Evolutionary conservation across 331 rosid genomes (phyloP), one percentile per base, ranked within the genome.

Genomic region (Pyracantha coccinea): DNA sequence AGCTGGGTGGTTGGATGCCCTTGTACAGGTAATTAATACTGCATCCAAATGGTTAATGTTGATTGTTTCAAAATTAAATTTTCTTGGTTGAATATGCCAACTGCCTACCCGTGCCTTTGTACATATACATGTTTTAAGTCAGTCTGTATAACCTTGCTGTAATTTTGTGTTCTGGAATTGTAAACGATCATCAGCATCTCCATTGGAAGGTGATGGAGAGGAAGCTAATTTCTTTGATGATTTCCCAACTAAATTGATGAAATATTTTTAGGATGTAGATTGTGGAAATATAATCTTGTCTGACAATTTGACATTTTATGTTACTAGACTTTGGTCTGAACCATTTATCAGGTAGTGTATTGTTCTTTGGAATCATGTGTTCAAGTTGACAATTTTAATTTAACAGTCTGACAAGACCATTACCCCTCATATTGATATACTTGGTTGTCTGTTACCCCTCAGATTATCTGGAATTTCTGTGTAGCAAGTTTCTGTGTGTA

Each of bases 1-100:
- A 93, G 68, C 73, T 84, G 63, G 93, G 92, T 50, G 79, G 88
- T 68, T 93, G 96, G 97, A 80, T 79, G 88, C 89, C 92, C 54
- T 66, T 93, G 83, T 93, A 89, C 90, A 91, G 98, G 98, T 89
- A 77, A 53, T 64, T 68, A 29, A 13, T 75, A 24, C 31, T 74
- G 32, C n/a, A 47, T 17, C 74, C 62, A 27, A 28, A 11, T 69
- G 3, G 28, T 69, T 79, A 19, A 21, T 47, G 31, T 32, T 75
- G 63, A 66, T 54, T 53, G 5, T 65, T 21, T 21, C 38, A 10
- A 52, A 8, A 2, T 10, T 31, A 29, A 10, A 52, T n/a, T 21
- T 45, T 52, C 27, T 24, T 66, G 17, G 16, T 53, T 7, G 66
- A 60, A 25, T 27, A 27, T 60, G 35, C 35, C 35, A 27, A 60